A percentile compares a stretch with the other conserved stretches of the same genome.
phyloP scores from a whole-genome alignment of 1,139 yeast genomes.

The Candida smagusa region DNA sequence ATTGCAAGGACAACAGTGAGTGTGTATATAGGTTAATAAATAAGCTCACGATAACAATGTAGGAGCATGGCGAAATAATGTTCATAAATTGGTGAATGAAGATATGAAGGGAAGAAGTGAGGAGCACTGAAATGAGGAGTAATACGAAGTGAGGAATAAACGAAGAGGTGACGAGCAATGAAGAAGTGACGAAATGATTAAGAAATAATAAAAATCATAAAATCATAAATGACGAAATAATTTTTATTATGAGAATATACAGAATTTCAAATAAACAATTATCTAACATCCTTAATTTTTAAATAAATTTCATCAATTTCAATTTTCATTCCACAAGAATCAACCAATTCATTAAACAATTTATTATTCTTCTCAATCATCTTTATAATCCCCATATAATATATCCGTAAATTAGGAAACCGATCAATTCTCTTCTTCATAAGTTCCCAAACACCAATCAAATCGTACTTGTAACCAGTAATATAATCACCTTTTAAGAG shows the following conservation, averaged over 20 bases:
- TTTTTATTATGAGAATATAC: too few species aligned
- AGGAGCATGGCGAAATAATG: background rate
- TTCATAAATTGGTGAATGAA: background rate
- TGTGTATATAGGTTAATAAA: constrained; percentile 5
- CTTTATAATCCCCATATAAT: constrained; percentile 1
- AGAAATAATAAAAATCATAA: too few species aligned
- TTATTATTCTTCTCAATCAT: background rate
- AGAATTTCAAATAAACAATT: too few species aligned
- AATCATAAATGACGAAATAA: too few species aligned
- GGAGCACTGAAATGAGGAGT: background rate
- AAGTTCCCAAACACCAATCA: constrained; percentile 28
- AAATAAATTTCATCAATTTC: too few species aligned
- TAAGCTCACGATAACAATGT: constrained; percentile 5
- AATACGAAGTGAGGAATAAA: background rate
- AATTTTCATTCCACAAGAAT: background rate
- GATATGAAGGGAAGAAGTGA: background rate
- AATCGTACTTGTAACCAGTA: constrained; percentile 30
- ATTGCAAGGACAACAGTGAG: constrained; percentile 31
- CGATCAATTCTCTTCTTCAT: constrained; percentile 11
- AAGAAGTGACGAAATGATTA: too few species aligned
- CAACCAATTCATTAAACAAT: background rate
- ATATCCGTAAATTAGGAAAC: background rate
- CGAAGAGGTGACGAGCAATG: too few species aligned
- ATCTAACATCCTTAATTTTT: background rate
- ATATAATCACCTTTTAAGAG: constrained; percentile 13